Percentiles rank a stretch among this genome's conserved stretches.
These are phyloP conservation scores for Amanita inopinata DNA, from an alignment of 768 basidiomycete genomes.

Conservation along the genomic window DNA sequence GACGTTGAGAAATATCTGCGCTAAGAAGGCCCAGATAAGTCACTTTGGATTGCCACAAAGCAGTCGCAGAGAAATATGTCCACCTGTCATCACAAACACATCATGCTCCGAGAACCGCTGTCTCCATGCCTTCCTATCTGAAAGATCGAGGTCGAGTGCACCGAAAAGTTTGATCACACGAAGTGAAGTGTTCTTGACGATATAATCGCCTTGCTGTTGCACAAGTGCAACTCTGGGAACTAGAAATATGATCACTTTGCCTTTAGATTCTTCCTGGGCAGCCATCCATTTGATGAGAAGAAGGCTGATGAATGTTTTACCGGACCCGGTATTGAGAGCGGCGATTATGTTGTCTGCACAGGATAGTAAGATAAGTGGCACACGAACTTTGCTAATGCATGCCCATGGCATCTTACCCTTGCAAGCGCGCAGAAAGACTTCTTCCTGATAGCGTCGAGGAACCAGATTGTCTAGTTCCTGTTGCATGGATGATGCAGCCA, in stretches of 20 bases:
- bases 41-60: background rate
- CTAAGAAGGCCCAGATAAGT: slow-evolving; percentile 24
- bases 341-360: slow-evolving; percentile 55
- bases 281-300: slow-evolving; percentile 73
- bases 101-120: slow-evolving; percentile 53
- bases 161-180: slow-evolving; percentile 65
- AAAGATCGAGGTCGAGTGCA: slow-evolving; percentile 58
- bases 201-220: slow-evolving; percentile 67
- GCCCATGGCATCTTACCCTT: slow-evolving; percentile 20
- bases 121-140: slow-evolving; percentile 58
- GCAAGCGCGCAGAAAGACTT: slow-evolving; percentile 56
- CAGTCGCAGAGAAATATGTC: slow-evolving; percentile 9
- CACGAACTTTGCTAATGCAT: background rate
- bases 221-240: slow-evolving; percentile 83
- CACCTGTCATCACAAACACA: slow-evolving; percentile 83
- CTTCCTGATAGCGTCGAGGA: slow-evolving; percentile 58
- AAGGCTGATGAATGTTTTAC: slow-evolving; percentile 70
- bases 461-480: slow-evolving; percentile 2
- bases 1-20: slow-evolving; percentile 75
- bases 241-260: slow-evolving; percentile 67
- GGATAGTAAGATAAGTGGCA: slow-evolving; percentile 14
- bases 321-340: slow-evolving; percentile 67
- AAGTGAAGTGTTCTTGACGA: slow-evolving; percentile 53
- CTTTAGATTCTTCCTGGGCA: slow-evolving; percentile 33
- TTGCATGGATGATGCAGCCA: background rate